Base-by-base conservation (phyloP, 1,139 yeast species). In the Yamadazyma trypodendri region DNA sequence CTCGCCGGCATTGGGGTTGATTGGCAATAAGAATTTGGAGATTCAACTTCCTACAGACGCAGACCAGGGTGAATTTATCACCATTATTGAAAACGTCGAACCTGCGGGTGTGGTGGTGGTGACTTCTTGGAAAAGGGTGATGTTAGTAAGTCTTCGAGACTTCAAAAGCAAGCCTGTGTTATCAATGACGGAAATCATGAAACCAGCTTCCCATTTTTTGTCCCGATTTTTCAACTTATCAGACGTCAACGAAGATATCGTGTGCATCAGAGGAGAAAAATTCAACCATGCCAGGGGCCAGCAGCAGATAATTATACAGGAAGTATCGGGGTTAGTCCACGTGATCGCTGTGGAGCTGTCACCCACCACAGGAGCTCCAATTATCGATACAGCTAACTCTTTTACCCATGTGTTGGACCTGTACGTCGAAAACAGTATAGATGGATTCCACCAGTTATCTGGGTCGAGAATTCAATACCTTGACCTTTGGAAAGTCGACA, bases 31-130 rank as follows among this genome's bases (percentile, higher is more conserved):
- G 38, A 55, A 62, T 16, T 55, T 65, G 31, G 72, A 69, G 37
- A 49, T 63, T n/a, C 45, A 50, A 6, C 45, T 79, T 21, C 65
- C 63, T 4, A 55, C 81, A 13, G 57, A 57, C 35, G 34, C 48
- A 12, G 52, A 60, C 8, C 70, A 68, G 33, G 74, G 77, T 21
- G 95, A 86, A 53, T 60, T 60, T 34, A 67, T 87, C 18, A 76
- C 80, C 1, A 55, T 71, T 31, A 75, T 83, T 2, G 77, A 79
- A 43, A 78, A 77, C 44, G 72, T 82, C 12, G 90, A 84, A 47
- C 92, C 94, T 0, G 80, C 85, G 3, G 95, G 96, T 1, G 63
- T 88, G 6, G 68, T 83, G 1, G 57, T 85, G 9, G 77, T 89
- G 5, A 87, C 96, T 0, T 78, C 88, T 5, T 68, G 77, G 50